phyloP scores from a whole-genome alignment of 805 yeast genomes.

The Tetrapisispora namnaoensis region DNA sequence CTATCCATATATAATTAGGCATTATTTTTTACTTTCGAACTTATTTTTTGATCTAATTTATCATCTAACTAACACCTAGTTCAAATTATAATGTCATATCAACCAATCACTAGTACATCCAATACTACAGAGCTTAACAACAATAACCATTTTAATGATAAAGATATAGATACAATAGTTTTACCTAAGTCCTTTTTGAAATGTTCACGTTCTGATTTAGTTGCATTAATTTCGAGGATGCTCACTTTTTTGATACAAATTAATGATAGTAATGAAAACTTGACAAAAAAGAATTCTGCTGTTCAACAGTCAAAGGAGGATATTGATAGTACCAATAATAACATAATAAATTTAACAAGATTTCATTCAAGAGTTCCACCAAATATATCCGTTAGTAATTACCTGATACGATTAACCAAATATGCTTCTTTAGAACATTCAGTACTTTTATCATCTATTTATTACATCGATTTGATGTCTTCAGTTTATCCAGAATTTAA shows the following conservation, averaged over 20 bases:
- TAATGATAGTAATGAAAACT: slow-evolving; percentile 44
- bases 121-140: neutral
- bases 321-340: neutral
- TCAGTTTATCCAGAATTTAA: slow-evolving; percentile 71
- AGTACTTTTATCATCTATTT: slow-evolving; percentile 71
- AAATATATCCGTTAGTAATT: slow-evolving; percentile 67
- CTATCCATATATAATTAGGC: too few relatives aligned
- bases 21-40: neutral
- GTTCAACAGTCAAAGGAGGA: neutral
- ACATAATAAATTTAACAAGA: slow-evolving; percentile 49
- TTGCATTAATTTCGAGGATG: slow-evolving; percentile 70
- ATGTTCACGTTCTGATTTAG: slow-evolving; percentile 62
- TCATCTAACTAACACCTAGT: too few relatives aligned
- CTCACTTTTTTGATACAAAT: slow-evolving; percentile 60
- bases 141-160: neutral
- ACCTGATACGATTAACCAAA: slow-evolving; percentile 64
- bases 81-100: too few relatives aligned
- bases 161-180: slow-evolving; percentile 12
- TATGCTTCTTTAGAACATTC: slow-evolving; percentile 82
- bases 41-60: neutral
- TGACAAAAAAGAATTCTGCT: slow-evolving; percentile 11
- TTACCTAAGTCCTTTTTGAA: slow-evolving; percentile 41
- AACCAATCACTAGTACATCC: too few relatives aligned
- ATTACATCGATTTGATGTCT: slow-evolving; percentile 79
- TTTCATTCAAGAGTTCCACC: slow-evolving; percentile 95